A percentile compares a stretch with the other conserved stretches of the same genome.
Evolutionary conservation across 208 protist genomes (phyloP).

Genomic region (Acanthamoeba royreba): DNA sequence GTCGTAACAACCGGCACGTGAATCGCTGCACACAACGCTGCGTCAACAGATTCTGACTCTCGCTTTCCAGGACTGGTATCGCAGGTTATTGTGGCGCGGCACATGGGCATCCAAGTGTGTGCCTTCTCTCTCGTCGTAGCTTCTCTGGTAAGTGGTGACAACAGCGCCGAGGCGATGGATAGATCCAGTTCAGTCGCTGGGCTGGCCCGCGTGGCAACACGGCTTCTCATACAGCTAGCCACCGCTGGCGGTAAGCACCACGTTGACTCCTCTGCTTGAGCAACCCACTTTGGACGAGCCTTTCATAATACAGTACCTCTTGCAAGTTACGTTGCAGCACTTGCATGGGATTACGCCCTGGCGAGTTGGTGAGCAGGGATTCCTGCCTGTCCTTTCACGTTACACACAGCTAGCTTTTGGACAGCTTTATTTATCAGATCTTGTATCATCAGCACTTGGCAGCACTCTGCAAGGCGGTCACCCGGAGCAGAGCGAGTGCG

Average conservation of each 20-base stretch:
- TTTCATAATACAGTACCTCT: too few relatives aligned
- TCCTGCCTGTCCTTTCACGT: too few relatives aligned
- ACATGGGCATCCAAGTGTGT: not conserved
- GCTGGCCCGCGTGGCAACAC: not conserved
- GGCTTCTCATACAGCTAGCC: not conserved
- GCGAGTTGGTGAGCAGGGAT: too few relatives aligned
- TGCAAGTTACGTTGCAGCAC: too few relatives aligned
- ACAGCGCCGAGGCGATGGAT: not conserved
- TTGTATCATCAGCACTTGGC: slow-evolving; percentile 19
- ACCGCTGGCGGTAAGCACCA: not conserved
- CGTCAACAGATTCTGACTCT: too few relatives aligned
- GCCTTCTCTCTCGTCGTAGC: not conserved
- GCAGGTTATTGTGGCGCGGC: not conserved
- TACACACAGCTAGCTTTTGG: too few relatives aligned
- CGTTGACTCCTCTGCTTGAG: too few relatives aligned
- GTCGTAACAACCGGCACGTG: not conserved
- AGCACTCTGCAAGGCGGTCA: not conserved
- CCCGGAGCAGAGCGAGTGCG: not conserved
- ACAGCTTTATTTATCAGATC: too few relatives aligned
- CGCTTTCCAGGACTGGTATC: not conserved
- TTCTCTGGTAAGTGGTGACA: not conserved
- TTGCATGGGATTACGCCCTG: too few relatives aligned
- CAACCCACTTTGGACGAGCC: too few relatives aligned
- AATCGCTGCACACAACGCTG: too few relatives aligned
- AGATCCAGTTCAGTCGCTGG: not conserved